These are phyloP conservation scores for Penicillium paneum DNA, from an alignment of 2,329 filamentous ascomycete genomes.

Conservation along the genomic window DNA sequence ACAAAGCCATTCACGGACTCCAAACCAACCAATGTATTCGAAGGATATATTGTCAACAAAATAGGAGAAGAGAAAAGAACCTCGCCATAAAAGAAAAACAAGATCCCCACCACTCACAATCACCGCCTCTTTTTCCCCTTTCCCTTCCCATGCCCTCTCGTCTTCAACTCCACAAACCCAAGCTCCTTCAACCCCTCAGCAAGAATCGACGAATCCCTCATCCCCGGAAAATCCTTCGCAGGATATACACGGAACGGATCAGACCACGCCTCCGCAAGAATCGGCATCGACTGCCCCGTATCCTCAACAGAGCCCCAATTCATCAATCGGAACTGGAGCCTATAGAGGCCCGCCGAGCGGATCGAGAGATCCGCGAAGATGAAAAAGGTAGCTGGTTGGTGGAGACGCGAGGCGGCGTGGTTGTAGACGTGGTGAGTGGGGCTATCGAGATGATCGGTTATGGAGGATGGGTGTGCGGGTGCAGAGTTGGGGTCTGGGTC, in stretches of 20 bases:
- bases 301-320: slow-evolving; percentile 38
- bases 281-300: slow-evolving; percentile 36
- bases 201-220: slow-evolving; percentile 41
- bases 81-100: not conserved
- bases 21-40: not conserved
- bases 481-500: slow-evolving; percentile 45
- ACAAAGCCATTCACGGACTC: not conserved
- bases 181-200: slow-evolving; percentile 40
- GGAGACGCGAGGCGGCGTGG: slow-evolving; percentile 13
- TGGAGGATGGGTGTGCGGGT: slow-evolving; percentile 35
- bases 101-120: not conserved
- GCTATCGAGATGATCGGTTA: slow-evolving; percentile 1
- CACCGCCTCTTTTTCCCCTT: slow-evolving; percentile 31
- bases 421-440: slow-evolving; percentile 1
- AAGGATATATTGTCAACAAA: not conserved
- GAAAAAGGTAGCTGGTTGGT: slow-evolving; percentile 44
- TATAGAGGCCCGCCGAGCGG: slow-evolving; percentile 45
- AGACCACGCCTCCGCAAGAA: slow-evolving; percentile 41
- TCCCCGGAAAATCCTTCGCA: slow-evolving; percentile 46
- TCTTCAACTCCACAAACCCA: slow-evolving; percentile 43
- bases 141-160: slow-evolving; percentile 36
- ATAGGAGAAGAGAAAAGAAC: not conserved
- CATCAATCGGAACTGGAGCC: slow-evolving; percentile 47
- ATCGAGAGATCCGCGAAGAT: slow-evolving; percentile 49
- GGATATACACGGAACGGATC: slow-evolving; percentile 43